Percentiles rank a stretch among this genome's conserved stretches.
These are phyloP conservation scores for Schizopora paradoxa DNA, from an alignment of 1,284 basidiomycete species.

Conservation along the genomic window DNA sequence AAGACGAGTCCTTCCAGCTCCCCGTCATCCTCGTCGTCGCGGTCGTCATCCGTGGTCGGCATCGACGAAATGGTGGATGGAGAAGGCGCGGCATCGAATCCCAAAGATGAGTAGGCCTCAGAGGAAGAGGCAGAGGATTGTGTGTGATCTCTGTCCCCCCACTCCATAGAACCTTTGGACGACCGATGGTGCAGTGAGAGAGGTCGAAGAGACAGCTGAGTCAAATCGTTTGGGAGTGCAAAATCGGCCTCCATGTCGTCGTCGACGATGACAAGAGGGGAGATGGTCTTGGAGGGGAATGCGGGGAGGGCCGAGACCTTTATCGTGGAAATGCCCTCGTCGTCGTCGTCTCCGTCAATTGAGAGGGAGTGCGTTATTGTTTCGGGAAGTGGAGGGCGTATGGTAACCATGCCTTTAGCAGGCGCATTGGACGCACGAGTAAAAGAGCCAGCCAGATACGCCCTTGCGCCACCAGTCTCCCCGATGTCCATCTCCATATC, in stretches of 20 bases:
- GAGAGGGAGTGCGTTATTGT: slow-evolving; percentile 23
- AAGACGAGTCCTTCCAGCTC: slow-evolving; percentile 77
- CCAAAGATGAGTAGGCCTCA: slow-evolving; percentile 71
- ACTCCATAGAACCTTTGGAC: slow-evolving; percentile 76
- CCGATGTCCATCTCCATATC: slow-evolving; percentile 68
- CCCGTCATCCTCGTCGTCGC: slow-evolving; percentile 60
- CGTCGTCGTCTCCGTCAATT: slow-evolving; percentile 55
- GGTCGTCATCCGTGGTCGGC: slow-evolving; percentile 64
- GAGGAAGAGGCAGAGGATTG: slow-evolving; percentile 72
- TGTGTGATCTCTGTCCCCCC: slow-evolving; percentile 77
- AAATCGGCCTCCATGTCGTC: slow-evolving; percentile 75
- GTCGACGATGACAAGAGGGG: slow-evolving; percentile 36
- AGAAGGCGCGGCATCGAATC: slow-evolving; percentile 64
- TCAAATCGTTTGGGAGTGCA: slow-evolving; percentile 69
- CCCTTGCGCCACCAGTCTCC: slow-evolving; percentile 48
- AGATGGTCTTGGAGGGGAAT: slow-evolving; percentile 27
- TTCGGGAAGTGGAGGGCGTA: slow-evolving; percentile 53
- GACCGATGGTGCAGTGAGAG: slow-evolving; percentile 63
- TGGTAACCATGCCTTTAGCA: slow-evolving; percentile 38
- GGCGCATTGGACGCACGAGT: slow-evolving; percentile 30
- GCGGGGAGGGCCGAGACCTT: slow-evolving; percentile 56
- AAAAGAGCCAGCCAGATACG: slow-evolving; percentile 29
- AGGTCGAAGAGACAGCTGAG: slow-evolving; percentile 70
- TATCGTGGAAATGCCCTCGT: slow-evolving; percentile 75
- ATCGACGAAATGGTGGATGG: slow-evolving; percentile 64